Base-by-base conservation (phyloP, 768 basidiomycete genomes). In the Hypsizygus marmoreus region DNA sequence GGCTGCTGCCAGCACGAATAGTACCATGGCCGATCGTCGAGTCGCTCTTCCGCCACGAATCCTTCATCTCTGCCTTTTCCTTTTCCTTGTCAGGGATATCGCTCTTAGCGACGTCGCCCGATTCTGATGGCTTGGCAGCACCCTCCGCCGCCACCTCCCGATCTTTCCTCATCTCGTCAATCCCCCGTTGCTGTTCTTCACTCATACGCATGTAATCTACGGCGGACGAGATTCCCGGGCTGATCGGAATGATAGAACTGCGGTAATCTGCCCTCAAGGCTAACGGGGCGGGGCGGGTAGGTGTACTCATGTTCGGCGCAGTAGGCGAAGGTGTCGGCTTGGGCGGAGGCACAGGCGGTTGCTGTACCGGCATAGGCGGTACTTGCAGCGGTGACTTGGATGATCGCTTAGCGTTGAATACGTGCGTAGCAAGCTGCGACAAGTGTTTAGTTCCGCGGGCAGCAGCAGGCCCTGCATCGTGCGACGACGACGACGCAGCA, bases 31-130 rank as follows among this genome's bases (percentile, higher is more conserved):
- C 84, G 59, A 84, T 80, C n/a, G 87, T 89, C 5, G 88, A 83
- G 64, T 91, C 88, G 55, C 88, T 89, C 67, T 86, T 88, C 57
- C 88, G 71, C 84, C 88, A 86, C 24, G 74, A 72, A 51, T 91
- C 88, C 69, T 85, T 90, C 57, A 62, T 62, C 35, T 78, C 47
- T 19, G 38, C 57, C 23, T 49, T 38, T 28, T 57, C 60, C 40
- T 51, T 53, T 40, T 56, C 52, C 36, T 57, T 51, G 49, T 13
- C 40, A 26, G n/a, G 31, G 22, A 13, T n/a, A n/a, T n/a, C n/a
- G n/a, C n/a, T n/a, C n/a, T n/a, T n/a, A n/a, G n/a, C n/a, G n/a
- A n/a, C 22, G 19, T 17, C 10, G n/a, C 26, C 22, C 20, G 23
- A 26, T 41, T 42, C 33, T 25, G 41, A 22, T 43, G n/a, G n/a